Conservation (phyloP, 2,329 filamentous ascomycete genomes). For the Alternaria sp. region DNA sequence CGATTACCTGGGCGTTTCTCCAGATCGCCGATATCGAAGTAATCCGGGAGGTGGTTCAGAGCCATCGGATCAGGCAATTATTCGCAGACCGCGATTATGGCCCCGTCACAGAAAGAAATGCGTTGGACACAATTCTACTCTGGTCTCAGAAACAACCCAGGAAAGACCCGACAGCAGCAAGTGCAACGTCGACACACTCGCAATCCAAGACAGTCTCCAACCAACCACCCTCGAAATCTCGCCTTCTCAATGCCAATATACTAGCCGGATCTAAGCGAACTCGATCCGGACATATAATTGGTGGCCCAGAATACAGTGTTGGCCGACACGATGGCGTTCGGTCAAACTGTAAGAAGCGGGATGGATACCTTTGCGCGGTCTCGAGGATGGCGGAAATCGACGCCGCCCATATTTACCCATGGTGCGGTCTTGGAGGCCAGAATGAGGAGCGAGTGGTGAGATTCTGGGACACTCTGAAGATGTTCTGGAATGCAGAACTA, state of each 20-base stretch:
- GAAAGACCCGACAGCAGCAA: slow-evolving; percentile 10
- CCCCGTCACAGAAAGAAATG: neutral
- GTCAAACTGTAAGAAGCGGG: slow-evolving; percentile 22
- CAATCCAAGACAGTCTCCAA: slow-evolving; percentile 3
- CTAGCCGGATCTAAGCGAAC: slow-evolving; percentile 5
- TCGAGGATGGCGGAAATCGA: slow-evolving; percentile 24
- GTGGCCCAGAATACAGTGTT: slow-evolving; percentile 18
- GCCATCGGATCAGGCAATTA: neutral
- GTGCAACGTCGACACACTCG: slow-evolving; percentile 7
- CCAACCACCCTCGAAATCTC: slow-evolving; percentile 11
- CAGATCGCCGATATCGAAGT: slow-evolving; percentile 13
- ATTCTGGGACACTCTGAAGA: slow-evolving; percentile 16
- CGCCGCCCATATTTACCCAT: slow-evolving; percentile 31
- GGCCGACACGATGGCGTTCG: slow-evolving; percentile 14
- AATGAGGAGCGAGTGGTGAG: slow-evolving; percentile 7
- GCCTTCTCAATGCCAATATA: neutral
- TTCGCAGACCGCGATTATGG: neutral
- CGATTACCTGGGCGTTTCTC: slow-evolving; percentile 16
- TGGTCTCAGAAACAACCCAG: neutral
- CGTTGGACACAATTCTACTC: slow-evolving; percentile 7
- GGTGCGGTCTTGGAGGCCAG: slow-evolving; percentile 23
- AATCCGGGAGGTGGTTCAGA: slow-evolving; percentile 4
- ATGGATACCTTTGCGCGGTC: slow-evolving; percentile 22
- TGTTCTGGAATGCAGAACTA: slow-evolving; percentile 17
- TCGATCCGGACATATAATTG: slow-evolving; percentile 16